These are phyloP conservation scores for Rhodamnia argentea DNA, from an alignment of 345 rosid genomes.

Conservation along the genomic window DNA sequence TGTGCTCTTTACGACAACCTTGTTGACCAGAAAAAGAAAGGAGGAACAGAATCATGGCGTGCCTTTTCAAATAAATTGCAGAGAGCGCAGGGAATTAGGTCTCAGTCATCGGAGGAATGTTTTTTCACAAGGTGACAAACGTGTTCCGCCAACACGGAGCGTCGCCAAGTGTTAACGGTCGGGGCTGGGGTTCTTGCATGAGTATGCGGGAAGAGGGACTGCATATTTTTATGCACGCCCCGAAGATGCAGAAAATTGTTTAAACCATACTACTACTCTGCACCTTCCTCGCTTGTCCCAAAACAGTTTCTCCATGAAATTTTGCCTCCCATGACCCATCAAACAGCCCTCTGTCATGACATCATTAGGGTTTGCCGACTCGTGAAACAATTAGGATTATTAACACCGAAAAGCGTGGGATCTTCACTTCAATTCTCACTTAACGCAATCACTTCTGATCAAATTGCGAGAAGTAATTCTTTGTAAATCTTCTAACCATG, in stretches of 20 bases:
- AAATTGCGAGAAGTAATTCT: neutral
- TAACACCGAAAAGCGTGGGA: neutral
- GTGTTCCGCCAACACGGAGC: neutral
- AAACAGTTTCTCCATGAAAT: neutral
- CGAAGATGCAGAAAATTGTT: neutral
- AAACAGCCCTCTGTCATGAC: neutral
- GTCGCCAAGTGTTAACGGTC: neutral
- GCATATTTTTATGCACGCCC: neutral
- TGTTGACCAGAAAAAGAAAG: neutral
- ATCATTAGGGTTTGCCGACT: neutral
- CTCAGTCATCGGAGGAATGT: neutral
- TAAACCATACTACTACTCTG: neutral
- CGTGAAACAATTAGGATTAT: neutral
- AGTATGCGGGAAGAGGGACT: neutral
- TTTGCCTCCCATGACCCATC: neutral
- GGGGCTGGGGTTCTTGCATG: neutral
- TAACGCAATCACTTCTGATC: fast-evolving
- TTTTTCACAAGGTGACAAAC: neutral
- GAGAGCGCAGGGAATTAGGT: neutral
- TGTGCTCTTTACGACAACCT: neutral
- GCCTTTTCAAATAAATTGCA: neutral
- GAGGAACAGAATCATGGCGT: neutral
- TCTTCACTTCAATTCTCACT: neutral
- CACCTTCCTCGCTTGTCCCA: neutral
- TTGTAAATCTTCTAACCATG: neutral